Evolutionary conservation across 2,329 filamentous ascomycete species (phyloP).

Genomic region (Aspergillus cejpii): DNA sequence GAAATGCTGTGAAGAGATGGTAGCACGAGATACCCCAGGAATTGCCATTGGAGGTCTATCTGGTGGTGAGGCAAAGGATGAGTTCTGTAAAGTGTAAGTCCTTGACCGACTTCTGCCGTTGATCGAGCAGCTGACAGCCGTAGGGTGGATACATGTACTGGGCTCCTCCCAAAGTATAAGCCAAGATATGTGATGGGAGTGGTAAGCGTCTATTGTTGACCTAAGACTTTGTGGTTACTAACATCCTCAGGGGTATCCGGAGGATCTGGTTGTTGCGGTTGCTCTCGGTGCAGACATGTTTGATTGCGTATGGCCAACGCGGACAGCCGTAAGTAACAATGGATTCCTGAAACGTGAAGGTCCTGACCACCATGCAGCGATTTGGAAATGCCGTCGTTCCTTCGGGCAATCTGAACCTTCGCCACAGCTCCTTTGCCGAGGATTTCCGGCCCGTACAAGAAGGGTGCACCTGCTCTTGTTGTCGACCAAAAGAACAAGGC

Average conservation of each 20-base stretch:
- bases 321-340: slow-evolving; percentile 64
- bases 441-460: slow-evolving; percentile 82
- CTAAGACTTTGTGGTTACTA: slow-evolving; percentile 9
- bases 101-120: neutral
- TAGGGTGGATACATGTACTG: slow-evolving; percentile 73
- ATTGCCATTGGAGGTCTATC: slow-evolving; percentile 94
- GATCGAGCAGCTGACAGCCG: slow-evolving; percentile 8
- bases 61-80: slow-evolving; percentile 87
- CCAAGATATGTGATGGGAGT: slow-evolving; percentile 99
- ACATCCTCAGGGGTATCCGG: slow-evolving; percentile 66
- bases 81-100: slow-evolving; percentile 72
- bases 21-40: slow-evolving; percentile 82
- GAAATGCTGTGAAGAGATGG: slow-evolving; percentile 81
- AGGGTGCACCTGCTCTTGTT: slow-evolving; percentile 74
- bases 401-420: slow-evolving; percentile 73
- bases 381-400: slow-evolving; percentile 92
- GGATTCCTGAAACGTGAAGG: neutral
- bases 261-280: slow-evolving; percentile 88
- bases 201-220: slow-evolving; percentile 36
- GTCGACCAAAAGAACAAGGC: slow-evolving; percentile 58
- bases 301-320: slow-evolving; percentile 96
- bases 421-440: slow-evolving; percentile 64
- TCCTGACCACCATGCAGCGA: slow-evolving; percentile 42
- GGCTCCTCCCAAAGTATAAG: slow-evolving; percentile 76
- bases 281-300: slow-evolving; percentile 98